Conservation (phyloP, 192 early-diverging fungal species). For the Backusella sp. region DNA sequence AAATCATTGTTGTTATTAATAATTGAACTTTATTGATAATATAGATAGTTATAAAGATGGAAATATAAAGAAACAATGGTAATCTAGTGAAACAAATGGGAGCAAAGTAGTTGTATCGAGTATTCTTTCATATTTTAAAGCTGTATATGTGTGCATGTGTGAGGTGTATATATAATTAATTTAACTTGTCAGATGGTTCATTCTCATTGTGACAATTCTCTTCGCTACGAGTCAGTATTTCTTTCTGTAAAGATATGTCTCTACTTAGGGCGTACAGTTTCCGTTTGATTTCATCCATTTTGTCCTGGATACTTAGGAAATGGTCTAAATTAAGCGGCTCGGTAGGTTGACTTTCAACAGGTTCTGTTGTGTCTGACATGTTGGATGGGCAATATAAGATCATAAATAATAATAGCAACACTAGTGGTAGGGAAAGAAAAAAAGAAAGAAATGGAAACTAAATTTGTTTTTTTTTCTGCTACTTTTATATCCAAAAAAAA, state of each 20-base stretch:
- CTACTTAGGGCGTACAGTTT: background rate
- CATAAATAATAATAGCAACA: background rate
- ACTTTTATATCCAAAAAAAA: background rate
- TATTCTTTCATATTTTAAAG: background rate
- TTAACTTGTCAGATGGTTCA: background rate
- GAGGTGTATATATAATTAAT: slow-evolving; percentile 3
- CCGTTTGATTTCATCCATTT: slow-evolving; percentile 5
- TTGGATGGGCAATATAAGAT: background rate
- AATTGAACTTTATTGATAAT: background rate
- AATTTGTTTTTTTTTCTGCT: background rate
- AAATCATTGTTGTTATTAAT: background rate
- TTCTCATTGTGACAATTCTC: background rate
- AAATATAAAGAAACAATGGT: background rate
- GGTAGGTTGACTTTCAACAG: background rate
- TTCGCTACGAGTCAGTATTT: background rate
- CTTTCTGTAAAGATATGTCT: slow-evolving; percentile 2
- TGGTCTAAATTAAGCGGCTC: background rate
- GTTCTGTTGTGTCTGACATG: slow-evolving; percentile 7
- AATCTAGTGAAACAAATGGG: background rate
- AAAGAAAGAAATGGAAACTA: background rate
- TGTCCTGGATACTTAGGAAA: background rate
- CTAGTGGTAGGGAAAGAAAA: background rate
- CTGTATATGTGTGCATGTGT: background rate
- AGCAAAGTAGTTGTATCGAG: background rate
- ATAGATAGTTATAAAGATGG: background rate